Conservation (phyloP, 106 monocot species). For the Cymbidium sinense region DNA sequence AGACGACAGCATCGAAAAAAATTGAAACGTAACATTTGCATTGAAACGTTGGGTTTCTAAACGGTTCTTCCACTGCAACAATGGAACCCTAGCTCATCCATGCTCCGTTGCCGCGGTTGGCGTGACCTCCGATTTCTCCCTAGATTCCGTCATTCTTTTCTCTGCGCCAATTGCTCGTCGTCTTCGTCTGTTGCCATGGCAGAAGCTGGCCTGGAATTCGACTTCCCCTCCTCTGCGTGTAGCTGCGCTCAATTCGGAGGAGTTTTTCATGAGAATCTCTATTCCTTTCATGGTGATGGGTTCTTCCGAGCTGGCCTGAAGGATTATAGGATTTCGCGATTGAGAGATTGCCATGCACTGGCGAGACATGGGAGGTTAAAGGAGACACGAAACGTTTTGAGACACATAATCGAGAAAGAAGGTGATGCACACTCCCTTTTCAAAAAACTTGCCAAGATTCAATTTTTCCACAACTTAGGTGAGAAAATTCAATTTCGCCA, state of each 20-base stretch:
- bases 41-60: neutral
- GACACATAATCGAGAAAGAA: conserved; percentile 22
- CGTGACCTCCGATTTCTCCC: conserved; percentile 2
- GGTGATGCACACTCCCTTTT: conserved; percentile 6
- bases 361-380: conserved; percentile 28
- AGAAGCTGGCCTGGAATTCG: neutral
- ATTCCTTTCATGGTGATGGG: neutral
- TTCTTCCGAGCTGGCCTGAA: neutral
- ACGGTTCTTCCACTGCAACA: neutral
- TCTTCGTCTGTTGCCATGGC: neutral
- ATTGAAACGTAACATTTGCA: no score
- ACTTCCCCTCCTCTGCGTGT: neutral
- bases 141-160: neutral
- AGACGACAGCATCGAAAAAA: no score
- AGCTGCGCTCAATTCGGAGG: neutral
- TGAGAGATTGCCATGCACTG: conserved; percentile 17
- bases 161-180: no score
- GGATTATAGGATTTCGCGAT: conserved; percentile 11
- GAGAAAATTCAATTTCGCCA: neutral
- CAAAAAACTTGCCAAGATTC: neutral
- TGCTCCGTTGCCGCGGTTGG: conserved; percentile 13
- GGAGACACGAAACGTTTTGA: conserved; percentile 10
- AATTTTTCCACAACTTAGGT: neutral
- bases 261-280: neutral
- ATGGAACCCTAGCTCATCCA: conserved; percentile 20